These are phyloP conservation scores for Combretum micranthum DNA, from an alignment of 345 rosid species.

Conservation along the genomic window DNA sequence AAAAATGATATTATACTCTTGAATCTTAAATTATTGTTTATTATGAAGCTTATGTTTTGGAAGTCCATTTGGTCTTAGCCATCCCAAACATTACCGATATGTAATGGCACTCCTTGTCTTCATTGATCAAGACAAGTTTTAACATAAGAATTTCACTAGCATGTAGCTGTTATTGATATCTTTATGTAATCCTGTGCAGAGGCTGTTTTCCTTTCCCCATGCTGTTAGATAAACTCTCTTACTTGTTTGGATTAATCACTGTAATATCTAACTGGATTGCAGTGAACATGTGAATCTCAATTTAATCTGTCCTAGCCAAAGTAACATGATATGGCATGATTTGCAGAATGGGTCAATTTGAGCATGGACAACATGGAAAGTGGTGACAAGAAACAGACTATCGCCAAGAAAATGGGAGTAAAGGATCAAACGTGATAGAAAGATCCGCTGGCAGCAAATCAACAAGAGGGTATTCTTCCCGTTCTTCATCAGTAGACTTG, in stretches of 20 bases:
- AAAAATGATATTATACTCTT: too few species aligned
- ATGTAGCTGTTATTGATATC: too few species aligned
- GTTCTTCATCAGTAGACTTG: slow-evolving; percentile 32
- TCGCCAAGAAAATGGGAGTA: slow-evolving; percentile 16
- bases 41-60: background rate
- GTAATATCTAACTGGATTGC: too few species aligned
- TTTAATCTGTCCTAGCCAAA: too few species aligned
- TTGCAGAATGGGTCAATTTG: slow-evolving; percentile 42
- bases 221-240: background rate
- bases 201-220: too few species aligned
- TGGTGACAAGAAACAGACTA: slow-evolving; percentile 10
- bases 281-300: too few species aligned
- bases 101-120: too few species aligned
- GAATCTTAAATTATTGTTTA: background rate
- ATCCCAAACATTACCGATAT: too few species aligned
- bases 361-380: slow-evolving; percentile 15
- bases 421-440: slow-evolving; percentile 12
- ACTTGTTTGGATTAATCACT: background rate
- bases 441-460: slow-evolving; percentile 6
- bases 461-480: slow-evolving; percentile 21
- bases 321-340: slow-evolving; percentile 4
- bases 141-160: too few species aligned
- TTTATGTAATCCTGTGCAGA: too few species aligned
- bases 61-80: background rate
- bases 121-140: too few species aligned